These are phyloP conservation scores for Hypoxylon trugodes DNA, from an alignment of 495 filamentous ascomycete genomes.

Conservation along the genomic window DNA sequence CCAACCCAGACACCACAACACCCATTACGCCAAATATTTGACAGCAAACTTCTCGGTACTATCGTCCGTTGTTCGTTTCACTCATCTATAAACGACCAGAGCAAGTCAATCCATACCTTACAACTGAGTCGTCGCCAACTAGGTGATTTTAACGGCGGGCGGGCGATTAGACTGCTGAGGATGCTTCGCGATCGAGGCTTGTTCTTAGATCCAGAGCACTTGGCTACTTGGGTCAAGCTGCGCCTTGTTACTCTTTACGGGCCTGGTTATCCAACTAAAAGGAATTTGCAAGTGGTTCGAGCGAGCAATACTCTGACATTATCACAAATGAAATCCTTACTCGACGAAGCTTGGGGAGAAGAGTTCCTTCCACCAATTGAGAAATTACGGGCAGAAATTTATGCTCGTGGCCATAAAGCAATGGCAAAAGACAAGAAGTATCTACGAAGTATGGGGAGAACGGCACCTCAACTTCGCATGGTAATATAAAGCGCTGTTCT, in stretches of 20 bases:
- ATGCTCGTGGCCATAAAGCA: constrained; percentile 7
- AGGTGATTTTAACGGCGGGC: constrained; percentile 32
- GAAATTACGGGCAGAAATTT: constrained; percentile 18
- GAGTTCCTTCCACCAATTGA: constrained; percentile 42
- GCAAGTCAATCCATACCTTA: not conserved
- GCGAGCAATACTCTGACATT: constrained; percentile 35
- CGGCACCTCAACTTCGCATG: constrained; percentile 4
- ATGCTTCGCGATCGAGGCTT: constrained; percentile 39
- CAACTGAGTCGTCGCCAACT: not conserved
- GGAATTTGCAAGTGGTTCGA: constrained; percentile 17
- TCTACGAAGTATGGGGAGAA: constrained; percentile 18
- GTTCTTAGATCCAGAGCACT: not conserved
- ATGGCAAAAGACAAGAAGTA: constrained; percentile 17
- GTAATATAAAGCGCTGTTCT: constrained; percentile 4
- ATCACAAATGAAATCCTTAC: constrained; percentile 36
- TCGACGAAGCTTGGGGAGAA: constrained; percentile 47
- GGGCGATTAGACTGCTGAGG: constrained; percentile 36
- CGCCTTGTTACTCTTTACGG: constrained; percentile 44
- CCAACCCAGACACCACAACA: constrained; percentile 28
- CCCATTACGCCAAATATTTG: constrained; percentile 46
- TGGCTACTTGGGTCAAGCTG: constrained; percentile 23
- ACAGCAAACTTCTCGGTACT: constrained; percentile 29
- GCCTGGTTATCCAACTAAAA: constrained; percentile 16
- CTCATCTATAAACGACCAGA: not conserved
- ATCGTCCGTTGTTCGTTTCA: constrained; percentile 45